A percentile compares a stretch with the other conserved stretches of the same genome.
phyloP scores from a whole-genome alignment of 176 grass and related monocot species.

The Carex pumila region DNA sequence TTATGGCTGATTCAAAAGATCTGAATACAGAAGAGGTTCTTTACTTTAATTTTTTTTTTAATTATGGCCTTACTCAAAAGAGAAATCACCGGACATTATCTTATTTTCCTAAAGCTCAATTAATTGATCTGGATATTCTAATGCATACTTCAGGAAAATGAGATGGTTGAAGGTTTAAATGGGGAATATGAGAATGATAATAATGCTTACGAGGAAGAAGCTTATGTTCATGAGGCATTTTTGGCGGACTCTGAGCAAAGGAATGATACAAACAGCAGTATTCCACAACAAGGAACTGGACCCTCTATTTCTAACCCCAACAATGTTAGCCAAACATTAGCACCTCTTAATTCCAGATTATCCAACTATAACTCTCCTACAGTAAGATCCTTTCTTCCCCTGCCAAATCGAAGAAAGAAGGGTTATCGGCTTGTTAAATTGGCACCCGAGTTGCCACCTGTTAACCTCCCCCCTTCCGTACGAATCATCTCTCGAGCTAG shows the following conservation, averaged over 20 bases:
- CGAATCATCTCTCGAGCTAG: conserved; percentile 56
- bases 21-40: conserved; percentile 49
- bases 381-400: conserved; percentile 19
- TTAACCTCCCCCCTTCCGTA: conserved; percentile 80
- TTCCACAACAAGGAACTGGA: conserved; percentile 29
- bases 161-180: conserved; percentile 1
- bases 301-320: conserved; percentile 13
- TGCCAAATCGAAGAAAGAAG: conserved; percentile 41
- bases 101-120: neutral
- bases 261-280: conserved; percentile 34
- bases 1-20: conserved; percentile 27
- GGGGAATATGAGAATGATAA: conserved; percentile 16
- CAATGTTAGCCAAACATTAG: neutral
- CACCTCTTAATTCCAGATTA: conserved; percentile 13
- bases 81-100: neutral
- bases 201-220: conserved; percentile 57
- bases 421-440: conserved; percentile 70
- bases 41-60: conserved; percentile 10
- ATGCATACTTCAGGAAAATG: conserved; percentile 9
- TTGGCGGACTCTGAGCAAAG: conserved; percentile 58
- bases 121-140: neutral
- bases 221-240: conserved; percentile 97
- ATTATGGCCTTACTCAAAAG: neutral
- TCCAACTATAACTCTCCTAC: conserved; percentile 27
- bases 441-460: conserved; percentile 86